Percentiles rank a stretch among this genome's conserved stretches.
phyloP scores from a whole-genome alignment of 177 flowering plant genomes.

The Vitis hybrid region DNA sequence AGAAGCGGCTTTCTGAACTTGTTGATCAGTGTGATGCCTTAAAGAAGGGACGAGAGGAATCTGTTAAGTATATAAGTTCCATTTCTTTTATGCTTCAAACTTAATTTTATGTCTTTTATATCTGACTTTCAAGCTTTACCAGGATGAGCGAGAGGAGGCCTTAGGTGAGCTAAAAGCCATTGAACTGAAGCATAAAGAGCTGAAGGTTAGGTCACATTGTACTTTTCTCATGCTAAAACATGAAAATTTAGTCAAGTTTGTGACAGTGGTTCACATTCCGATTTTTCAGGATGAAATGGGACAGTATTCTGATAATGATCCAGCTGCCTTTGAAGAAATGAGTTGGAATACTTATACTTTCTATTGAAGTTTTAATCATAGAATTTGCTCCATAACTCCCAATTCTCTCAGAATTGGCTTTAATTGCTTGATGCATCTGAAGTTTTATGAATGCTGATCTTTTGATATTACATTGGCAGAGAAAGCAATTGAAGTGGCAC shows the following conservation, averaged over 20 bases:
- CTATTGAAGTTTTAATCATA: not conserved
- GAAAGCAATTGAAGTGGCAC: slow-evolving; percentile 72
- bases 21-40: slow-evolving; percentile 50
- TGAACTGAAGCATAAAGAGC: slow-evolving; percentile 61
- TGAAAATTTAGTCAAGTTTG: not conserved
- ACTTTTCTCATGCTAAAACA: not conserved
- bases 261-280: slow-evolving; percentile 9
- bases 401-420: not conserved
- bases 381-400: not conserved
- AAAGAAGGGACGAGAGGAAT: slow-evolving; percentile 90
- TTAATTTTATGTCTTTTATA: not conserved
- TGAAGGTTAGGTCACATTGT: slow-evolving; percentile 54
- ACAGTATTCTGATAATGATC: slow-evolving; percentile 91
- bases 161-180: slow-evolving; percentile 58
- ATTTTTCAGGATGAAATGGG: slow-evolving; percentile 70
- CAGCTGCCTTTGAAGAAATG: slow-evolving; percentile 90
- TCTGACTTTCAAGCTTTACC: slow-evolving; percentile 2
- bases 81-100: not conserved
- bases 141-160: slow-evolving; percentile 90
- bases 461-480: slow-evolving; percentile 40
- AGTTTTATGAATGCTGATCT: slow-evolving; percentile 10
- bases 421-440: not conserved
- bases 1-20: slow-evolving; percentile 62
- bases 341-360: slow-evolving; percentile 42
- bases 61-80: slow-evolving; percentile 46